Conservation (phyloP, 306 rosid genomes). For the Dryas alaskensis region DNA sequence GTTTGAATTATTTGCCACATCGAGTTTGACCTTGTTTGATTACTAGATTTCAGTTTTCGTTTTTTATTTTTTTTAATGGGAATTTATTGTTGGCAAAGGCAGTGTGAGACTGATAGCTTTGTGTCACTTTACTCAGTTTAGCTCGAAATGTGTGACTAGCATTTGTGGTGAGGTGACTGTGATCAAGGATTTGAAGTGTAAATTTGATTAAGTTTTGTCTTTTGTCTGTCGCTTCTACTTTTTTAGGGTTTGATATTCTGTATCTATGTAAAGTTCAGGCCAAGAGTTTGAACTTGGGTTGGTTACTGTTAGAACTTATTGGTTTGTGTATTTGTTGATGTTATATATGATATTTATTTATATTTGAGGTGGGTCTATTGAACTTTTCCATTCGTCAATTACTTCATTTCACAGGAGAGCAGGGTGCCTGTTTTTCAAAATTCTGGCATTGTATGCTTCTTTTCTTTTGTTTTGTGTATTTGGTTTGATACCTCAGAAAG, state of each 20-base stretch:
- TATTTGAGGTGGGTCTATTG: background rate
- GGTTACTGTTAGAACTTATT: slow-evolving; percentile 6
- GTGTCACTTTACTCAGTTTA: background rate
- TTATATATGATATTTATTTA: slow-evolving; percentile 12
- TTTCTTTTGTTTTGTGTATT: slow-evolving; percentile 1
- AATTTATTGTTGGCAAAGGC: background rate
- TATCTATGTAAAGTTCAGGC: slow-evolving; percentile 6
- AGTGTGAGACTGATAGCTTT: background rate
- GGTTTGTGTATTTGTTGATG: background rate
- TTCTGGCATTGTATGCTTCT: background rate
- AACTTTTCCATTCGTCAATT: slow-evolving; percentile 8
- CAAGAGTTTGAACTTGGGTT: background rate
- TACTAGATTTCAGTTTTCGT: background rate
- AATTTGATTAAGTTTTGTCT: background rate
- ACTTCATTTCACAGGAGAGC: slow-evolving; percentile 11
- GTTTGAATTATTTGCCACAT: slow-evolving; percentile 11
- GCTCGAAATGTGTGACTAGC: slow-evolving; percentile 17
- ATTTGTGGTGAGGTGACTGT: slow-evolving; percentile 1
- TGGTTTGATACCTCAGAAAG: background rate
- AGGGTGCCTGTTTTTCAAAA: background rate
- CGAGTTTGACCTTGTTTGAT: slow-evolving; percentile 13
- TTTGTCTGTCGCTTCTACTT: background rate
- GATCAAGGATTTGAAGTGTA: slow-evolving; percentile 16
- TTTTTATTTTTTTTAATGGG: background rate
- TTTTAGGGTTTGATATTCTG: background rate